Percentiles rank a stretch among this genome's conserved stretches.
These are phyloP conservation scores for Candida berthetii DNA, from an alignment of 805 yeast species.

Conservation along the genomic window DNA sequence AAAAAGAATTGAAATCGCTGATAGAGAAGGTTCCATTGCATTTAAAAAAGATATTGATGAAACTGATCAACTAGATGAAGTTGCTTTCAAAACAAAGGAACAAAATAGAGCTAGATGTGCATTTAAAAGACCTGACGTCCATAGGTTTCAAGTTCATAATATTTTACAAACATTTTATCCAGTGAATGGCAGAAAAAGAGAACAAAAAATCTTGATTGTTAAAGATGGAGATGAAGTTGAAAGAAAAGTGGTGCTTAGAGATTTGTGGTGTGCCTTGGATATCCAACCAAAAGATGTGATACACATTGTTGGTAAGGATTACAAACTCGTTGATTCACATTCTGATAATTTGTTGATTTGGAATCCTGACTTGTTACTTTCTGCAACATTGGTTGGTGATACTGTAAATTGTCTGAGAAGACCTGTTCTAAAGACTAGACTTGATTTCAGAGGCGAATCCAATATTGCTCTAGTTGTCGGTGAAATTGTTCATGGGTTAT, in stretches of 20 bases:
- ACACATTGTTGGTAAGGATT: slow-evolving; percentile 46
- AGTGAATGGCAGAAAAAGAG: slow-evolving; percentile 21
- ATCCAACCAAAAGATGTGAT: slow-evolving; percentile 48
- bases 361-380: slow-evolving; percentile 76
- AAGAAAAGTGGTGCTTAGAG: slow-evolving; percentile 48
- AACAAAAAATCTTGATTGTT: slow-evolving; percentile 53
- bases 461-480: slow-evolving; percentile 74
- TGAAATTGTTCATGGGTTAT: slow-evolving; percentile 68
- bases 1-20: slow-evolving; percentile 11
- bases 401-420: slow-evolving; percentile 69
- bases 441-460: slow-evolving; percentile 58
- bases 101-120: slow-evolving; percentile 33
- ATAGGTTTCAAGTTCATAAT: slow-evolving; percentile 37
- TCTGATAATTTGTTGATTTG: slow-evolving; percentile 61
- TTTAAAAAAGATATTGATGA: slow-evolving; percentile 19
- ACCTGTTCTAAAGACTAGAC: slow-evolving; percentile 51
- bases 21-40: slow-evolving; percentile 13
- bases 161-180: slow-evolving; percentile 27
- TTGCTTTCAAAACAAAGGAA: slow-evolving; percentile 6
- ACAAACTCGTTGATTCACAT: slow-evolving; percentile 42
- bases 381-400: slow-evolving; percentile 79
- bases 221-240: slow-evolving; percentile 25
- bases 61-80: slow-evolving; percentile 8
- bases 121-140: slow-evolving; percentile 38
- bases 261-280: slow-evolving; percentile 50